Conservation (phyloP, 2,329 filamentous ascomycete species). For the Akanthomyces dipterigenus region DNA sequence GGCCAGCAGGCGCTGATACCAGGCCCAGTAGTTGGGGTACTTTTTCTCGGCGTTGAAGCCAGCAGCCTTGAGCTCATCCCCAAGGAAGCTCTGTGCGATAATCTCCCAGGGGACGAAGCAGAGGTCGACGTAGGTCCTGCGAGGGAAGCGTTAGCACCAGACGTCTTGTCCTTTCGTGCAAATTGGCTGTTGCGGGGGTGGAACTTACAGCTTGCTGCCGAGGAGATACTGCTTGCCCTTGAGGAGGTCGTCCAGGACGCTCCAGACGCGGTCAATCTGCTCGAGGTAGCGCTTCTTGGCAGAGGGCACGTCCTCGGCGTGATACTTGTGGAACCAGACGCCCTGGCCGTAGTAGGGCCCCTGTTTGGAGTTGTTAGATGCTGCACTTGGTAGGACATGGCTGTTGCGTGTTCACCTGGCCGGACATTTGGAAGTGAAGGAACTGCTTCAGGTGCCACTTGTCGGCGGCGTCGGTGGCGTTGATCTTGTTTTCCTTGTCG, state of each 20-base stretch:
- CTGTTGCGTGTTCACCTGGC: neutral
- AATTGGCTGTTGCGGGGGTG: neutral
- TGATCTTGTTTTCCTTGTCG: slow-evolving; percentile 15
- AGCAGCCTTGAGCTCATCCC: slow-evolving; percentile 16
- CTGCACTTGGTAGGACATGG: slow-evolving; percentile 11
- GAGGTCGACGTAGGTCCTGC: slow-evolving; percentile 30
- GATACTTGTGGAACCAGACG: slow-evolving; percentile 18
- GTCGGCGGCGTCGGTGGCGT: slow-evolving; percentile 8
- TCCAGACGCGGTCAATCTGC: slow-evolving; percentile 20
- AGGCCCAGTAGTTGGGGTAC: slow-evolving; percentile 29
- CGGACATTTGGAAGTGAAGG: slow-evolving; percentile 19
- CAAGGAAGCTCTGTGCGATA: slow-evolving; percentile 13
- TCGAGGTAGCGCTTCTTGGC: slow-evolving; percentile 22
- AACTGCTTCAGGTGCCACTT: slow-evolving; percentile 20
- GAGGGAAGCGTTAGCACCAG: slow-evolving; percentile 12
- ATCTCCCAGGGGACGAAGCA: slow-evolving; percentile 26
- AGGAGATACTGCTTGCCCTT: slow-evolving; percentile 12
- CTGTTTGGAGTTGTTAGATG: slow-evolving; percentile 12
- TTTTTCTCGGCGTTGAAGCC: slow-evolving; percentile 23
- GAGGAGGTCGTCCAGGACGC: slow-evolving; percentile 16
- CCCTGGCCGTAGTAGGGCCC: slow-evolving; percentile 24
- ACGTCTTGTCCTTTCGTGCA: neutral
- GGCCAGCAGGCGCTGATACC: slow-evolving; percentile 26
- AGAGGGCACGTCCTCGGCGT: slow-evolving; percentile 17
- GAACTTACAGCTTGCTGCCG: slow-evolving; percentile 10